These are phyloP conservation scores for Candida ponderosae DNA, from an alignment of 805 yeast genomes.

Conservation along the genomic window DNA sequence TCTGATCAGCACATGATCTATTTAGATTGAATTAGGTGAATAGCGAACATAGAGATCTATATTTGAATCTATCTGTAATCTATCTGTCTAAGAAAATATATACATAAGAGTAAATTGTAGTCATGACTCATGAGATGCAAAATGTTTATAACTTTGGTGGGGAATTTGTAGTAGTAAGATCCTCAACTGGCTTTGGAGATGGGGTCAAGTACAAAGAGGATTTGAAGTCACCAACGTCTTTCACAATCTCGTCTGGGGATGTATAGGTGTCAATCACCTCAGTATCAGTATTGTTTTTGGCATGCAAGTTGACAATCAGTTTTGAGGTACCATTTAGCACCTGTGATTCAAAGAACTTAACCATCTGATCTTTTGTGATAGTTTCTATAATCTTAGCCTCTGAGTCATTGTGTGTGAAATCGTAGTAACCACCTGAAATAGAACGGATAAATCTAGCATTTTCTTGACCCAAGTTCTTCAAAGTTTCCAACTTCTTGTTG, in stretches of 20 bases:
- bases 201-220: conserved; percentile 43
- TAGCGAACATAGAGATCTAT: no score
- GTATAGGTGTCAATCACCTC: no score
- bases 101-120: no score
- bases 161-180: conserved; percentile 15
- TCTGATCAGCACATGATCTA: no score
- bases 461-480: conserved; percentile 78
- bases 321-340: conserved; percentile 33
- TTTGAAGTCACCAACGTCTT: conserved; percentile 48
- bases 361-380: conserved; percentile 49
- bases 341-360: conserved; percentile 41
- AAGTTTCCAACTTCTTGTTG: conserved; percentile 57
- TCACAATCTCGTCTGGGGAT: conserved; percentile 37
- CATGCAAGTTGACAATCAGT: conserved; percentile 55
- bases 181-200: conserved; percentile 48
- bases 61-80: no score
- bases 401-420: conserved; percentile 51
- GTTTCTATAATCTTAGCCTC: conserved; percentile 49
- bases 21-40: no score
- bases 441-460: conserved; percentile 53
- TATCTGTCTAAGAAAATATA: no score
- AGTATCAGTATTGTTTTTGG: conserved; percentile 27
- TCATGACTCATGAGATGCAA: neutral
- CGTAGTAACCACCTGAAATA: conserved; percentile 71
- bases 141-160: conserved; percentile 12